Evolutionary conservation across 2,329 filamentous ascomycete species (phyloP).

Genomic region (Sarocladium kiliense): DNA sequence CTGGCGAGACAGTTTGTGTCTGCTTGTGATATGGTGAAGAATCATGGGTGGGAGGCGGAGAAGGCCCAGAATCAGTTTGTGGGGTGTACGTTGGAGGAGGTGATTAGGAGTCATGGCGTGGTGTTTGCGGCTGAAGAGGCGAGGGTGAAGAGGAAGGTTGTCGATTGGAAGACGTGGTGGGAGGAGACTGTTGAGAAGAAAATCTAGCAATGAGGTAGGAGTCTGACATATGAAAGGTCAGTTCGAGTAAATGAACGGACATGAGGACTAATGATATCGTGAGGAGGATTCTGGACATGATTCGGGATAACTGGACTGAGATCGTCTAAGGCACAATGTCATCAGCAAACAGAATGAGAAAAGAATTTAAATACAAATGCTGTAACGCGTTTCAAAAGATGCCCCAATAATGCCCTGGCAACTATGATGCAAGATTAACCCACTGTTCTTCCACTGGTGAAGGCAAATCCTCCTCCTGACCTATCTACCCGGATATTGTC

Average conservation of each 20-base stretch:
- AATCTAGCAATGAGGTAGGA: conserved; percentile 7
- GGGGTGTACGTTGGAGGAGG: conserved; percentile 80
- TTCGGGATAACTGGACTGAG: not conserved
- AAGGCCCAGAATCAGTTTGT: conserved; percentile 71
- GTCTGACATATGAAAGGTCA: too few relatives aligned
- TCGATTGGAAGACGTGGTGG: conserved; percentile 80
- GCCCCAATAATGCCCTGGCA: not conserved
- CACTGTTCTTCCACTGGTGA: too few relatives aligned
- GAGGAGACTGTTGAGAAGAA: conserved; percentile 24
- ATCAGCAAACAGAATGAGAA: conserved; percentile 12
- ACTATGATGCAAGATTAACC: not conserved
- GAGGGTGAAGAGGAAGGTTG: conserved; percentile 59
- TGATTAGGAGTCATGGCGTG: conserved; percentile 82
- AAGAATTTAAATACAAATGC: conserved; percentile 11
- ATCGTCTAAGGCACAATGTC: too few relatives aligned
- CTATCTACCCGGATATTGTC: too few relatives aligned
- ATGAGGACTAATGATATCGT: too few relatives aligned
- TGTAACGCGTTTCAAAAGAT: not conserved
- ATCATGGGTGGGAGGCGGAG: conserved; percentile 57
- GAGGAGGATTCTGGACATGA: not conserved
- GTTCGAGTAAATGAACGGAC: too few relatives aligned
- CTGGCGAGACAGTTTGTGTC: conserved; percentile 76
- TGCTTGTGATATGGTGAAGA: conserved; percentile 76
- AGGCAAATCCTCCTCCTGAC: too few relatives aligned
- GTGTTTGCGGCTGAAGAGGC: conserved; percentile 95